phyloP scores from a whole-genome alignment of 2,329 filamentous ascomycete species.

The Colletotrichum tamarilloi region DNA sequence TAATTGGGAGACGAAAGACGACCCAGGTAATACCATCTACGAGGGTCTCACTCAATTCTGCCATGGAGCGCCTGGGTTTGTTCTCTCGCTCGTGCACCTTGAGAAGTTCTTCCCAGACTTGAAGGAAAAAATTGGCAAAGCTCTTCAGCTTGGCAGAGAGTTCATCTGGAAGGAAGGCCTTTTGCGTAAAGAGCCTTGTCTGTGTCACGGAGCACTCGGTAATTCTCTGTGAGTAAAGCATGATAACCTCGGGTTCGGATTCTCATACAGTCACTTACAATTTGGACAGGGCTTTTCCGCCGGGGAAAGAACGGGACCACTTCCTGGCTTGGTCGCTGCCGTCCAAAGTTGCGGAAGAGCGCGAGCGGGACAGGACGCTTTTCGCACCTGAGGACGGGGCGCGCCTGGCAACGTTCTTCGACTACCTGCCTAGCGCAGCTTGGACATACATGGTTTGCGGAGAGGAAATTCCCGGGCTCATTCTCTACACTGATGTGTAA shows the following conservation, averaged over 20 bases:
- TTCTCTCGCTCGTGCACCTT: slow-evolving; percentile 67
- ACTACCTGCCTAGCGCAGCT: slow-evolving; percentile 49
- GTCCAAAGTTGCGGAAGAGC: slow-evolving; percentile 61
- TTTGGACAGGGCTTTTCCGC: slow-evolving; percentile 43
- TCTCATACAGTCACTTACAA: not conserved
- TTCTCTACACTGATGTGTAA: slow-evolving; percentile 50
- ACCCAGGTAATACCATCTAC: not conserved
- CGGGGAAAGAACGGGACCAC: slow-evolving; percentile 57
- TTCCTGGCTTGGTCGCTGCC: slow-evolving; percentile 69
- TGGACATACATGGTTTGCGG: slow-evolving; percentile 51
- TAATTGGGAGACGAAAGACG: slow-evolving; percentile 66
- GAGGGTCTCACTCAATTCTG: slow-evolving; percentile 70
- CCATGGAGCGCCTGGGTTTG: slow-evolving; percentile 73
- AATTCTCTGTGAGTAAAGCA: slow-evolving; percentile 64
- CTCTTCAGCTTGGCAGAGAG: slow-evolving; percentile 62
- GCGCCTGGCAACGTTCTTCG: slow-evolving; percentile 44
- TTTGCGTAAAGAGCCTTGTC: slow-evolving; percentile 72
- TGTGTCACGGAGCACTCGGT: slow-evolving; percentile 74
- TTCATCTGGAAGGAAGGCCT: slow-evolving; percentile 69
- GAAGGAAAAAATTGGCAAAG: slow-evolving; percentile 62
- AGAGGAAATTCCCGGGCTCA: slow-evolving; percentile 43
- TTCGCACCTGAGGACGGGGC: slow-evolving; percentile 53
- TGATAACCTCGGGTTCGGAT: not conserved
- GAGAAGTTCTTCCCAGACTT: slow-evolving; percentile 66
- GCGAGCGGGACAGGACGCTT: slow-evolving; percentile 42